Conservation (phyloP, 805 yeast species). For the Novakomyces olei region DNA sequence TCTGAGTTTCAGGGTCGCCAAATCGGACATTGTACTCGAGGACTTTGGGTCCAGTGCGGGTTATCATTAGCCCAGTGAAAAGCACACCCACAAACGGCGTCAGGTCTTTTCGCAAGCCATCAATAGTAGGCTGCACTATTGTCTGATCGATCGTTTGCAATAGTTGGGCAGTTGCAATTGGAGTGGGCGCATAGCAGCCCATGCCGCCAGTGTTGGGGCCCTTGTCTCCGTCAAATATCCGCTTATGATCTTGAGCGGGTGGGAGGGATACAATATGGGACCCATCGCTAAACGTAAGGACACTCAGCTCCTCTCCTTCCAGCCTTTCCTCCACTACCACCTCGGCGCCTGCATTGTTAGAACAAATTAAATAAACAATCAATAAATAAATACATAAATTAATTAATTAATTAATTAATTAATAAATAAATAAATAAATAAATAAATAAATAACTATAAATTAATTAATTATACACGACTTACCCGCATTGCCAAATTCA, state of each 20-base stretch:
- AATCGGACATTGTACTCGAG: slow-evolving; percentile 93
- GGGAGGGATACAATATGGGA: slow-evolving; percentile 79
- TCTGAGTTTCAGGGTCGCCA: slow-evolving; percentile 98
- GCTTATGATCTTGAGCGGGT: slow-evolving; percentile 95
- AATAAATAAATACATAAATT: too few species aligned
- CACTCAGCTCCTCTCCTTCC: slow-evolving; percentile 91
- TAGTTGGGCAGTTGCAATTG: slow-evolving; percentile 63
- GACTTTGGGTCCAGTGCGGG: slow-evolving; percentile 77
- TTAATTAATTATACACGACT: too few species aligned
- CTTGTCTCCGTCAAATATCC: slow-evolving; percentile 77
- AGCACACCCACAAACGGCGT: slow-evolving; percentile 87
- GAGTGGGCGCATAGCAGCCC: slow-evolving; percentile 99
- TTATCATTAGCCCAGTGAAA: slow-evolving; percentile 85
- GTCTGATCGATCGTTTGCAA: slow-evolving; percentile 45
- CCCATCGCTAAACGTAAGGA: slow-evolving; percentile 82
- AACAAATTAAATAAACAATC: too few species aligned
- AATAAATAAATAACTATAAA: too few species aligned
- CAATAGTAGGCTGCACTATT: slow-evolving; percentile 78
- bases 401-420: too few species aligned
- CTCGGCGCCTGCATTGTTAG: too few species aligned
- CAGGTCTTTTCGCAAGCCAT: slow-evolving; percentile 90
- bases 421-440: too few species aligned
- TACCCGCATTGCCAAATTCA: slow-evolving; percentile 63
- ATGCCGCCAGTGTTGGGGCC: slow-evolving; percentile 98
- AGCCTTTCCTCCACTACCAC: slow-evolving; percentile 89